These are phyloP conservation scores for Apiospora marii DNA, from an alignment of 2,329 filamentous ascomycete species.

Conservation along the genomic window DNA sequence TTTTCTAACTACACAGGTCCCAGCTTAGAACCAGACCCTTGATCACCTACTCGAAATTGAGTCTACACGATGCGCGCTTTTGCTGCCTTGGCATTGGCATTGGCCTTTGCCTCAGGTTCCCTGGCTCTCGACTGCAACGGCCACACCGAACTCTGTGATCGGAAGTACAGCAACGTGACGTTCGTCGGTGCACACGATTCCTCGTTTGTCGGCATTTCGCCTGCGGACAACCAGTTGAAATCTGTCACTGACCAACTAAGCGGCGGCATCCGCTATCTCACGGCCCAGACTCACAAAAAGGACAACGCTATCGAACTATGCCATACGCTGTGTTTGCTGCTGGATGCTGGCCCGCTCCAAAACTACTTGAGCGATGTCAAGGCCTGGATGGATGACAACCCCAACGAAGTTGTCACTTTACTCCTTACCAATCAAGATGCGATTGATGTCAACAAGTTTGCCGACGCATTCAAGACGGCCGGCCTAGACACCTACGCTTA, in stretches of 20 bases:
- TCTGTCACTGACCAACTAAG: slow-evolving; percentile 65
- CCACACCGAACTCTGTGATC: slow-evolving; percentile 60
- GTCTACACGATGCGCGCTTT: background rate
- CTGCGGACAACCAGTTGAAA: slow-evolving; percentile 67
- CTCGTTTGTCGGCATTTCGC: slow-evolving; percentile 65
- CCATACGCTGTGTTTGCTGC: slow-evolving; percentile 67
- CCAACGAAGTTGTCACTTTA: slow-evolving; percentile 68
- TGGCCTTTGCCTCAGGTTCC: slow-evolving; percentile 11
- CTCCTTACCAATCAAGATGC: slow-evolving; percentile 69
- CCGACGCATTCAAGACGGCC: slow-evolving; percentile 59
- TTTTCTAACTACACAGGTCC: background rate
- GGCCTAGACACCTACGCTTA: slow-evolving; percentile 67
- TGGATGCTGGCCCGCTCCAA: slow-evolving; percentile 65
- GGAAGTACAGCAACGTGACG: slow-evolving; percentile 66
- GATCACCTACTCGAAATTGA: background rate
- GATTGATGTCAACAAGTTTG: slow-evolving; percentile 64
- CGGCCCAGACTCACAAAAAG: slow-evolving; percentile 67
- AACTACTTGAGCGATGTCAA: slow-evolving; percentile 65
- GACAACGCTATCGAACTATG: slow-evolving; percentile 64
- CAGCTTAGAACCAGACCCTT: background rate
- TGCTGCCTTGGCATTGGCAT: background rate
- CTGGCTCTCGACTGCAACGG: slow-evolving; percentile 61
- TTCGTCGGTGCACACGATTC: slow-evolving; percentile 71
- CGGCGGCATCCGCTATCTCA: slow-evolving; percentile 69
- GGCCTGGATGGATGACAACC: slow-evolving; percentile 65